These are phyloP conservation scores for Hypoxylon fuscum DNA, from an alignment of 495 filamentous ascomycete genomes.

Conservation along the genomic window DNA sequence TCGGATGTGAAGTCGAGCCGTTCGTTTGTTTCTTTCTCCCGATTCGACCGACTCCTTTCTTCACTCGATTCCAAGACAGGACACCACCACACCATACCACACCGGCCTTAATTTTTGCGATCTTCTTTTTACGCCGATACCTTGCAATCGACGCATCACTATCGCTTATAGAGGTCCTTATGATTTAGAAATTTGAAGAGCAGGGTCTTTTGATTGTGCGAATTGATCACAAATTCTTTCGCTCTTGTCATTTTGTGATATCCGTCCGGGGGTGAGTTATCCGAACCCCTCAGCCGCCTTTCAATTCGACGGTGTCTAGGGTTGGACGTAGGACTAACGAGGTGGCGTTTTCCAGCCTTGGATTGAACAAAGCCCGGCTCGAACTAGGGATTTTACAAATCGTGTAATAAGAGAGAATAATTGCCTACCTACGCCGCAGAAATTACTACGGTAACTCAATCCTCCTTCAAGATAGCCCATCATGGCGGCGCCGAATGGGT, in stretches of 20 bases:
- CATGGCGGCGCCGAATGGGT: conserved; percentile 45
- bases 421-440: conserved; percentile 10
- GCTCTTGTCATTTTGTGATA: conserved; percentile 4
- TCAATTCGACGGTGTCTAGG: conserved; percentile 7
- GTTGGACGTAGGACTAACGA: conserved; percentile 29
- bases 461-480: conserved; percentile 2
- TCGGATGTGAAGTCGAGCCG: conserved; percentile 37
- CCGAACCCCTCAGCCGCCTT: conserved; percentile 4
- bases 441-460: conserved; percentile 10
- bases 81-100: too few species aligned
- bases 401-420: conserved; percentile 19
- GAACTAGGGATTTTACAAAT: conserved; percentile 12
- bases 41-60: conserved; percentile 23
- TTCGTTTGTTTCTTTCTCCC: conserved; percentile 32
- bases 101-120: not conserved
- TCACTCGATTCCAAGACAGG: conserved; percentile 6
- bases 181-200: not conserved
- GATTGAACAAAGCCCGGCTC: conserved; percentile 25
- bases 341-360: conserved; percentile 25
- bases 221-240: conserved; percentile 12
- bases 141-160: conserved; percentile 4
- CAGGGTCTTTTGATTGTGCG: conserved; percentile 8
- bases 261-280: conserved; percentile 24
- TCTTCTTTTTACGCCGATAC: conserved; percentile 1
- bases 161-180: not conserved